Evolutionary conservation across 805 yeast genomes (phyloP).

Genomic region (Saturnispora serradocipensis): DNA sequence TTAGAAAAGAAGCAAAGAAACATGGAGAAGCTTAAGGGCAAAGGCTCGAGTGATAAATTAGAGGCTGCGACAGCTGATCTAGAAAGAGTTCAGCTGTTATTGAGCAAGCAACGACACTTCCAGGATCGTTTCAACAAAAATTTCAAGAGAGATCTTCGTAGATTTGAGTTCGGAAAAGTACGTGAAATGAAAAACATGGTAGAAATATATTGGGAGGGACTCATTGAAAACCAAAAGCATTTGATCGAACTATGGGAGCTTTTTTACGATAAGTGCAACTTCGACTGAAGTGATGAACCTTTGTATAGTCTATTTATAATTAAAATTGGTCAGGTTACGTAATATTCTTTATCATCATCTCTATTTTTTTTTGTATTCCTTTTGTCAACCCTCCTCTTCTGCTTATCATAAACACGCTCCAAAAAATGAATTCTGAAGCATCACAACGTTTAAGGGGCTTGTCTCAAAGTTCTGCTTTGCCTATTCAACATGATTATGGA

Average conservation of each 20-base stretch:
- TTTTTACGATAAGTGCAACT: slow-evolving; percentile 52
- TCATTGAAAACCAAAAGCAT: slow-evolving; percentile 90
- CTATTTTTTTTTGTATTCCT: neutral
- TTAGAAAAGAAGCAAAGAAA: slow-evolving; percentile 38
- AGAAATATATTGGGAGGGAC: slow-evolving; percentile 82
- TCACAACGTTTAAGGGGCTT: slow-evolving; percentile 25
- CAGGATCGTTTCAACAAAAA: slow-evolving; percentile 57
- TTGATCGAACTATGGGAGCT: slow-evolving; percentile 83
- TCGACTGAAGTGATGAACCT: slow-evolving; percentile 5
- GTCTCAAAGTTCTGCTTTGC: slow-evolving; percentile 34
- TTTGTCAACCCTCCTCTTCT: neutral
- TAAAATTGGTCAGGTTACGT: neutral
- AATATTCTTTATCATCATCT: neutral
- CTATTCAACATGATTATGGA: slow-evolving; percentile 26
- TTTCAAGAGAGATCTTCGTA: slow-evolving; percentile 58
- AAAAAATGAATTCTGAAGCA: slow-evolving; percentile 23
- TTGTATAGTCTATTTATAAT: neutral
- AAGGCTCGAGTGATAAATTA: slow-evolving; percentile 49
- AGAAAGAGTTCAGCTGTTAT: slow-evolving; percentile 42
- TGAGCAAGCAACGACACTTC: slow-evolving; percentile 42
- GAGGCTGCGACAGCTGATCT: slow-evolving; percentile 51
- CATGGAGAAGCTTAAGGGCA: slow-evolving; percentile 34
- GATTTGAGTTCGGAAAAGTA: slow-evolving; percentile 66
- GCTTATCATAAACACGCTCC: neutral
- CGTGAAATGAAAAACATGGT: slow-evolving; percentile 82